Evolutionary conservation across 305 asterid genomes (phyloP).

Genomic region (Fraxinus xanthoxyloides): DNA sequence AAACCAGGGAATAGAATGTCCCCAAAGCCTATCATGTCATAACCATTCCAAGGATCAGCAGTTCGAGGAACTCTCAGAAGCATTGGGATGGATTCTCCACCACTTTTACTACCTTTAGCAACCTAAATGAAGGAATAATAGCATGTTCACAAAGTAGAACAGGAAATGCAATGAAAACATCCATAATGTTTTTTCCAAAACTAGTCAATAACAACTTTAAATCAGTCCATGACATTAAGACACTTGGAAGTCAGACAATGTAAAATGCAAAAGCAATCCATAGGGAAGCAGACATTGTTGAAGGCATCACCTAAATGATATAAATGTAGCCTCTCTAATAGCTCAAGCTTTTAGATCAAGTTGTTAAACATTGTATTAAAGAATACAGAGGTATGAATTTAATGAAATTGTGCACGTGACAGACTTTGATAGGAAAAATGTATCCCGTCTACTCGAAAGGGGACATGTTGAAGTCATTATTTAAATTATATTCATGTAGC

Average conservation of each 20-base stretch:
- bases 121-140: conserved; percentile 46
- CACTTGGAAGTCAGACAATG: background rate
- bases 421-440: background rate
- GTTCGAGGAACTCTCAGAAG: conserved; percentile 91
- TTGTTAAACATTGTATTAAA: background rate
- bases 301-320: background rate
- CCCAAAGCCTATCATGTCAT: conserved; percentile 96
- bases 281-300: background rate
- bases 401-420: background rate
- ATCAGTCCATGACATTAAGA: conserved; percentile 2
- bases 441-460: background rate
- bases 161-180: conserved; percentile 16
- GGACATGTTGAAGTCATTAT: background rate
- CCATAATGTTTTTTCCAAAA: background rate
- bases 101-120: conserved; percentile 82
- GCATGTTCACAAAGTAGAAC: conserved; percentile 7
- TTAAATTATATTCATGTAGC: background rate
- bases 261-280: conserved; percentile 8
- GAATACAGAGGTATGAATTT: background rate
- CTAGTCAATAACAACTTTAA: conserved; percentile 7
- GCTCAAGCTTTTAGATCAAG: background rate
- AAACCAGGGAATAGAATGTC: conserved; percentile 93
- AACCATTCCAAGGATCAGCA: conserved; percentile 91
- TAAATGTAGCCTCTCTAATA: conserved; percentile 1
- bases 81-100: conserved; percentile 98